Conservation (phyloP, 1,284 basidiomycete species). For the Psilocybe mexicana region DNA sequence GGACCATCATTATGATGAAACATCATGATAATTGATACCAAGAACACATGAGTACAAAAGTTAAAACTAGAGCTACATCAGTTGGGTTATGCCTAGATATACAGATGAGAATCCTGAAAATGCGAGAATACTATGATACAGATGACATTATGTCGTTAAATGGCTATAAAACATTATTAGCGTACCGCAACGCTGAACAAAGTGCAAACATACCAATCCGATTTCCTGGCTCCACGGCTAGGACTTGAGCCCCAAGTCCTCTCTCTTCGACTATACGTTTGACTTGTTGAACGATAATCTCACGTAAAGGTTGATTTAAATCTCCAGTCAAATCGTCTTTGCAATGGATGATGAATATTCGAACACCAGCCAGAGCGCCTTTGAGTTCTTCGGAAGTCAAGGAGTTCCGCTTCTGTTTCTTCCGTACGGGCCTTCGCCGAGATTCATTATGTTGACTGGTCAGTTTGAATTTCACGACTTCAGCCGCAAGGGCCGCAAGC, state of each 20-base stretch:
- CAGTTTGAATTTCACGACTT: slow-evolving; percentile 53
- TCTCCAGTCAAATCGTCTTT: slow-evolving; percentile 61
- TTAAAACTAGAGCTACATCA: slow-evolving; percentile 27
- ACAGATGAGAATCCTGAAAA: slow-evolving; percentile 15
- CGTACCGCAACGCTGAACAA: not conserved
- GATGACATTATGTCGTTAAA: slow-evolving; percentile 12
- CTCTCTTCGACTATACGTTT: slow-evolving; percentile 52
- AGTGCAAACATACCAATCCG: slow-evolving; percentile 60
- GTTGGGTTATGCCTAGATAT: slow-evolving; percentile 21
- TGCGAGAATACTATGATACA: slow-evolving; percentile 11
- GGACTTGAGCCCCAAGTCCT: slow-evolving; percentile 61
- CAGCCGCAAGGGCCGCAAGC: slow-evolving; percentile 60
- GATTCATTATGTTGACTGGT: slow-evolving; percentile 20
- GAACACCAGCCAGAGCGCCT: slow-evolving; percentile 56
- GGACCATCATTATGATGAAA: not conserved
- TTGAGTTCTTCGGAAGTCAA: slow-evolving; percentile 41
- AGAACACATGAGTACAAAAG: slow-evolving; percentile 11
- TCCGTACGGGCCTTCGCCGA: slow-evolving; percentile 40
- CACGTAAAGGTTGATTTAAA: slow-evolving; percentile 47
- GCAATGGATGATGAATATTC: slow-evolving; percentile 77
- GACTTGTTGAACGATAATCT: slow-evolving; percentile 66
- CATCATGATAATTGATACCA: slow-evolving; percentile 8
- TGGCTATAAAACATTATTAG: slow-evolving; percentile 12
- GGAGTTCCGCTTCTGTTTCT: slow-evolving; percentile 46
- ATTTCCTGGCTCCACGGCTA: slow-evolving; percentile 72